Percentiles rank a stretch among this genome's conserved stretches.
Conservation (phyloP, 352 stramenopile genomes). For the Phytophthora pluvialis region DNA sequence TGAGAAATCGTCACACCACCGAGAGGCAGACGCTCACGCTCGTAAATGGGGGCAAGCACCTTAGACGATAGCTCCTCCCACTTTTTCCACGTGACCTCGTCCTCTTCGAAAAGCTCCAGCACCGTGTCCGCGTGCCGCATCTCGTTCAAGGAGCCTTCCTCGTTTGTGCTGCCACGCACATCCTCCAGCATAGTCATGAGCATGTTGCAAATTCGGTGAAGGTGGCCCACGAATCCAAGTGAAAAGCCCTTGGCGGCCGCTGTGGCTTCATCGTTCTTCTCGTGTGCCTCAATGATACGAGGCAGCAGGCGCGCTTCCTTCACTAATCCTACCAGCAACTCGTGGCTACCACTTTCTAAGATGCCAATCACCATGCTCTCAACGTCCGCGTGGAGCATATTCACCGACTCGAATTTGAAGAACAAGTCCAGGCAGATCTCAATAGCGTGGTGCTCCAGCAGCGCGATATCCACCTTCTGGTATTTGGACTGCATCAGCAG, state of each 20-base stretch:
- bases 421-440: conserved; percentile 84
- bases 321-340: conserved; percentile 78
- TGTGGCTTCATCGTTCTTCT: conserved; percentile 76
- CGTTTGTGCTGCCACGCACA: conserved; percentile 63
- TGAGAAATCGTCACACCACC: conserved; percentile 66
- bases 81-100: conserved; percentile 74
- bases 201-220: conserved; percentile 89
- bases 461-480: conserved; percentile 71
- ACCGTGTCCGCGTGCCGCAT: conserved; percentile 86
- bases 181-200: conserved; percentile 84
- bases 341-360: conserved; percentile 78
- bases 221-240: conserved; percentile 81
- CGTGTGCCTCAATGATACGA: conserved; percentile 79
- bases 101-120: conserved; percentile 80
- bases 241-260: conserved; percentile 68
- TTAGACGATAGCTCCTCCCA: conserved; percentile 81
- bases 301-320: conserved; percentile 72
- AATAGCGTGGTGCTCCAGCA: conserved; percentile 75
- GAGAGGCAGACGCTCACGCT: conserved; percentile 79
- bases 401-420: conserved; percentile 89
- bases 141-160: conserved; percentile 77
- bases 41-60: conserved; percentile 76
- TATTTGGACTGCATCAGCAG: conserved; percentile 88
- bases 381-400: conserved; percentile 88
- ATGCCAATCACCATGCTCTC: conserved; percentile 88